These are phyloP conservation scores for Colletotrichum australisinense DNA, from an alignment of 2,329 filamentous ascomycete genomes.

Conservation along the genomic window DNA sequence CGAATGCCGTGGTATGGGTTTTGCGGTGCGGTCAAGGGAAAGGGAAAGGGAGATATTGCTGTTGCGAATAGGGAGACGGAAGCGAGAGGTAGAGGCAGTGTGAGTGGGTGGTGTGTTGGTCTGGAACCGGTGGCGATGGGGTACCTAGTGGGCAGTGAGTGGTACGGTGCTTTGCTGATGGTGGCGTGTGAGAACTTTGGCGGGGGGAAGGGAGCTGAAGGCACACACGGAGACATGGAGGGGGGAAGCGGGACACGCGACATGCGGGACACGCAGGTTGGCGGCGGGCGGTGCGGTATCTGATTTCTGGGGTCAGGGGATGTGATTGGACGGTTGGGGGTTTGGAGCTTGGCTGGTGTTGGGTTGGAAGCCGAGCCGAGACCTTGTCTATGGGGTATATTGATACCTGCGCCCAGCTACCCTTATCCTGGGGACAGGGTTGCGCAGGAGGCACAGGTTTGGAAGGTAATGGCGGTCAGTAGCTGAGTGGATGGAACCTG, in stretches of 20 bases:
- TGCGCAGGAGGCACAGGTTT: no score
- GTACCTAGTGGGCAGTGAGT: neutral
- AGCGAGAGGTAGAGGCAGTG: neutral
- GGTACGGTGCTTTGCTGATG: neutral
- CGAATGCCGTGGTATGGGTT: conserved; percentile 6
- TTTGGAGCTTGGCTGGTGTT: neutral
- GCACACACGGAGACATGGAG: neutral
- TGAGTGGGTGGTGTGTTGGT: neutral
- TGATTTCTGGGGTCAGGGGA: neutral
- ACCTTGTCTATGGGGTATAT: neutral
- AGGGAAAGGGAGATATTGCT: neutral
- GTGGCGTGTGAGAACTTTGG: neutral
- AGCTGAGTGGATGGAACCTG: no score
- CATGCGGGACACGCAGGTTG: neutral
- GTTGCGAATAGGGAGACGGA: neutral
- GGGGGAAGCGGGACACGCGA: conserved; percentile 4
- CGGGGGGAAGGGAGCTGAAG: neutral
- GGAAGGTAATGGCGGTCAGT: neutral
- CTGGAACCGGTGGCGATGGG: neutral
- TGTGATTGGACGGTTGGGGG: neutral
- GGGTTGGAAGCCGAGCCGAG: neutral
- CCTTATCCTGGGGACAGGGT: no score
- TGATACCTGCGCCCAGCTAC: no score
- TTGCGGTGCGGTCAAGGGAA: neutral
- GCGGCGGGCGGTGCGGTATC: neutral